Conservation (phyloP, 2,329 filamentous ascomycete species). For the Cordyceps sp. region DNA sequence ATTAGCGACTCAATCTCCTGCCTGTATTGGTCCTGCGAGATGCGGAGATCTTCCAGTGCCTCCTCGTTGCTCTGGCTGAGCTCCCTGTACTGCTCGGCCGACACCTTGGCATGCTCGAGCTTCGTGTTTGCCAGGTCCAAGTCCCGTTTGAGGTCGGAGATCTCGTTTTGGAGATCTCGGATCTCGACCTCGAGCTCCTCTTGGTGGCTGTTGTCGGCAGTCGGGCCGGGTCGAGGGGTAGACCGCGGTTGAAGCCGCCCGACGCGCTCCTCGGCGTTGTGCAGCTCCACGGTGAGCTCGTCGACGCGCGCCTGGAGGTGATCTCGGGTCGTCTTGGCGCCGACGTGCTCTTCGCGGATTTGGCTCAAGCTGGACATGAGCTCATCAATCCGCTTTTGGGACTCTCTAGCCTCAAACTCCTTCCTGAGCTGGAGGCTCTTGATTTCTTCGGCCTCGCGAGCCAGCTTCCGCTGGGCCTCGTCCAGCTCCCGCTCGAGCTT, state of each 20-base stretch:
- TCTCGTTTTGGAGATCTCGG: conserved; percentile 69
- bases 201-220: conserved; percentile 24
- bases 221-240: conserved; percentile 38
- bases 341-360: conserved; percentile 72
- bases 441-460: conserved; percentile 65
- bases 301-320: conserved; percentile 79
- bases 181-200: conserved; percentile 41
- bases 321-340: conserved; percentile 73
- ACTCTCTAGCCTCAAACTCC: conserved; percentile 79
- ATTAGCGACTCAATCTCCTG: conserved; percentile 67
- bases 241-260: conserved; percentile 69
- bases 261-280: conserved; percentile 75
- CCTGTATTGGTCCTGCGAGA: conserved; percentile 73
- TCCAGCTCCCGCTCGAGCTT: conserved; percentile 63
- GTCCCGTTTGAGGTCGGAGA: conserved; percentile 75
- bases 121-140: conserved; percentile 68
- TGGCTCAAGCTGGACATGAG: conserved; percentile 65
- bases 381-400: conserved; percentile 84
- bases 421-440: conserved; percentile 73
- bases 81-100: conserved; percentile 75
- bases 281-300: conserved; percentile 75
- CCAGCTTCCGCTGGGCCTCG: conserved; percentile 65
- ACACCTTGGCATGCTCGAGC: conserved; percentile 62
- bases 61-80: conserved; percentile 83
- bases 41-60: conserved; percentile 60